These are phyloP conservation scores for Xylaria curta DNA, from an alignment of 495 filamentous ascomycete species.

Conservation along the genomic window DNA sequence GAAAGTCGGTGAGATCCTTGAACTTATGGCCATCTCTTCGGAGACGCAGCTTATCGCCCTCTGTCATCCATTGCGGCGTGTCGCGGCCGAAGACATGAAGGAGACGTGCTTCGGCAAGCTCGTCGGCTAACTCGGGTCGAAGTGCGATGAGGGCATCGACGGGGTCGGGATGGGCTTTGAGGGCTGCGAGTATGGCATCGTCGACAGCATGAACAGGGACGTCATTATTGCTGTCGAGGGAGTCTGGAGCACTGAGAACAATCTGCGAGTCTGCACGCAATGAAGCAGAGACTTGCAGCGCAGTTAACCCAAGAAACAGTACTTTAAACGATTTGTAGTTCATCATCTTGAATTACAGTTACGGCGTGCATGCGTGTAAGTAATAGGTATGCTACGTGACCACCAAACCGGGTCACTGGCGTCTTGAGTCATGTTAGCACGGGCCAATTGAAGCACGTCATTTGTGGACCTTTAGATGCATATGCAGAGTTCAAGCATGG, in stretches of 20 bases:
- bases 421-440: background rate
- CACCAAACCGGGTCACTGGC: too few species aligned
- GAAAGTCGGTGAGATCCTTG: constrained; percentile 49
- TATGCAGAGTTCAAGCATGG: background rate
- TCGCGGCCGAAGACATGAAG: constrained; percentile 30
- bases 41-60: constrained; percentile 50
- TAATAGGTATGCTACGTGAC: background rate
- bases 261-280: constrained; percentile 19
- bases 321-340: background rate
- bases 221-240: background rate
- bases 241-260: background rate
- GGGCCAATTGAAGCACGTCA: background rate
- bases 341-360: constrained; percentile 6
- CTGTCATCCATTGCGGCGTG: constrained; percentile 45
- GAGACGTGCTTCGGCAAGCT: constrained; percentile 31
- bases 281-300: constrained; percentile 18
- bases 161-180: constrained; percentile 30
- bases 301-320: background rate
- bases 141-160: constrained; percentile 33
- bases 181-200: constrained; percentile 29
- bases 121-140: constrained; percentile 29
- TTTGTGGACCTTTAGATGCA: background rate
- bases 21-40: constrained; percentile 45
- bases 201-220: constrained; percentile 13
- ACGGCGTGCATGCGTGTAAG: background rate